Conservation (phyloP, 139 green algal genomes). For the Zygnema circumcarinatum region DNA sequence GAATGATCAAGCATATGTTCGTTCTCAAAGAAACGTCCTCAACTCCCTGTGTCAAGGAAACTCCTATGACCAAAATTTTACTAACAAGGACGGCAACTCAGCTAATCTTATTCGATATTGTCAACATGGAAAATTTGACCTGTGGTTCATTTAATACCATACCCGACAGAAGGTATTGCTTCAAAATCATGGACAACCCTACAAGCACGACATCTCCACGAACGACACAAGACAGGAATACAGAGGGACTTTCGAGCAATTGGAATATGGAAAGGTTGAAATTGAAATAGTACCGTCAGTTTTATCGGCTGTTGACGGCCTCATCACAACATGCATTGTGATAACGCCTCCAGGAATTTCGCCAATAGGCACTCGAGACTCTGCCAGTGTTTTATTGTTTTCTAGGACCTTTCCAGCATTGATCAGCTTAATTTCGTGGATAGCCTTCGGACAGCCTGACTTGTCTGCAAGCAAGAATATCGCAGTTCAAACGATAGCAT, state of each 20-base stretch:
- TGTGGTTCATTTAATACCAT: not conserved
- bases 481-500: too few species aligned
- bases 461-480: slow-evolving; percentile 48
- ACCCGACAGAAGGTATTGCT: not conserved
- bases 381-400: slow-evolving; percentile 41
- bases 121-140: not conserved
- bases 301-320: slow-evolving; percentile 24
- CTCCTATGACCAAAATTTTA: too few species aligned
- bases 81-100: too few species aligned
- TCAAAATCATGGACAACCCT: not conserved
- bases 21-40: too few species aligned
- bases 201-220: too few species aligned
- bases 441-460: slow-evolving; percentile 12
- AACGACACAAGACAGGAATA: too few species aligned
- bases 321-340: slow-evolving; percentile 57
- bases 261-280: not conserved
- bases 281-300: not conserved
- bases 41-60: too few species aligned
- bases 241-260: not conserved
- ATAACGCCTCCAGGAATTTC: slow-evolving; percentile 41
- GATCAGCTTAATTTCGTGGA: slow-evolving; percentile 53
- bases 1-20: too few species aligned
- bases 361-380: slow-evolving; percentile 53
- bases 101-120: not conserved
- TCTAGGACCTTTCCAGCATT: slow-evolving; percentile 58